phyloP scores from a whole-genome alignment of 352 stramenopile genomes.

The Phytophthora pseudosyringae region DNA sequence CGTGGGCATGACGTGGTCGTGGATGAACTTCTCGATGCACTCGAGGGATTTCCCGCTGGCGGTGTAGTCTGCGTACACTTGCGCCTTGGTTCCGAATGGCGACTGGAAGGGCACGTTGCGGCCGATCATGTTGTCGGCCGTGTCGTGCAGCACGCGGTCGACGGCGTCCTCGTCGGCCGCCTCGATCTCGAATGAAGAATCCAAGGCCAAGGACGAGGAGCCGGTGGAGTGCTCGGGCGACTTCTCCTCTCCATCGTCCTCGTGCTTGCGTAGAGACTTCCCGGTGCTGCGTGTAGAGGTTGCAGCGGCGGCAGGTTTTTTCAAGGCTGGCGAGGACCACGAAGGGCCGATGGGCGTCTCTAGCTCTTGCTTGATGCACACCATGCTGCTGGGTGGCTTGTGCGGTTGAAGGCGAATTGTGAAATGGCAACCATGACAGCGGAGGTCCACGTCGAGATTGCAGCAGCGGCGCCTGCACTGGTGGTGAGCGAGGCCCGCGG shows the following conservation, averaged over 20 bases:
- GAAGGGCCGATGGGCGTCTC: conserved; percentile 9
- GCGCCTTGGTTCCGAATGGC: conserved; percentile 73
- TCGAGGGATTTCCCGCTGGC: conserved; percentile 88
- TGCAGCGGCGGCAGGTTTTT: conserved; percentile 17
- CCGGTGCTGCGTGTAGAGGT: conserved; percentile 15
- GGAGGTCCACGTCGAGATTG: background rate
- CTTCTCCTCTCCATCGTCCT: conserved; percentile 21
- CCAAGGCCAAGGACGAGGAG: conserved; percentile 29
- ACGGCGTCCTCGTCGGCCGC: conserved; percentile 4
- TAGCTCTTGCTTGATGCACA: conserved; percentile 30
- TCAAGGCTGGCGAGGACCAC: conserved; percentile 19
- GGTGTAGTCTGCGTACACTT: conserved; percentile 96
- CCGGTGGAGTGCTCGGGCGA: conserved; percentile 16
- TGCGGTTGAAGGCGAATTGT: conserved; percentile 17
- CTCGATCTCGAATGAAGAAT: conserved; percentile 29
- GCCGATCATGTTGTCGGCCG: conserved; percentile 61
- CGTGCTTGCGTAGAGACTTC: conserved; percentile 10
- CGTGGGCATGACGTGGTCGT: conserved; percentile 88
- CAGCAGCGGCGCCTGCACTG: background rate
- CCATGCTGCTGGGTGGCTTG: conserved; percentile 20
- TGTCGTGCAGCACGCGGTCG: conserved; percentile 37
- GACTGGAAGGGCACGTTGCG: conserved; percentile 53
- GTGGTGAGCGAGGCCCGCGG: background rate
- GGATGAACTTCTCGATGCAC: conserved; percentile 93
- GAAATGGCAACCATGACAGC: conserved; percentile 13